Percentiles rank a stretch among this genome's conserved stretches.
phyloP scores from a whole-genome alignment of 2,329 filamentous ascomycete species.

The Exophiala lecanii-corni region DNA sequence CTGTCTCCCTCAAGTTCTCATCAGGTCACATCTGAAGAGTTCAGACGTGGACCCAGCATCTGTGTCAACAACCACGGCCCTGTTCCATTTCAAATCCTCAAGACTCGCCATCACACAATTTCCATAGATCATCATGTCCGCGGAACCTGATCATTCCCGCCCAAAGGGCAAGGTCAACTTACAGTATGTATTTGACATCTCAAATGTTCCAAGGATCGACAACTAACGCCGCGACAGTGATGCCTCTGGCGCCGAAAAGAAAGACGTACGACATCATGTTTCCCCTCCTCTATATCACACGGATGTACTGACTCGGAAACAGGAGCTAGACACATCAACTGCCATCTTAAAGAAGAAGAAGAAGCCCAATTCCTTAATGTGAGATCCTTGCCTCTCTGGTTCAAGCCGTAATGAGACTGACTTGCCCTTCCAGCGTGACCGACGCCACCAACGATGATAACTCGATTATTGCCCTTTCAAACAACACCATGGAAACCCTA shows the following conservation, averaged over 20 bases:
- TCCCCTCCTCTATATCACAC: constrained; percentile 26
- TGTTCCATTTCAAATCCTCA: too few species aligned
- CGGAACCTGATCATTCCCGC: constrained; percentile 58
- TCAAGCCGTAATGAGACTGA: too few species aligned
- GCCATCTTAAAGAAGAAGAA: constrained; percentile 99
- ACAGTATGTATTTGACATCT: constrained; percentile 55
- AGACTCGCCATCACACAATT: too few species aligned
- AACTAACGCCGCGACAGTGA: constrained; percentile 54
- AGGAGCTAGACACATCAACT: constrained; percentile 88
- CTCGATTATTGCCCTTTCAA: constrained; percentile 96
- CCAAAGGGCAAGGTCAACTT: constrained; percentile 81
- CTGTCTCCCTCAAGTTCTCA: too few species aligned
- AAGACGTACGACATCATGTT: constrained; percentile 69
- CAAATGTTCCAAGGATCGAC: too few species aligned
- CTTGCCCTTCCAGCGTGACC: constrained; percentile 65
- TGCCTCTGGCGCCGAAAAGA: constrained; percentile 80
- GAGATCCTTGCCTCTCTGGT: too few species aligned
- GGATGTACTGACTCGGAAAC: constrained; percentile 23
- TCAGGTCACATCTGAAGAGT: too few species aligned
- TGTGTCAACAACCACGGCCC: too few species aligned
- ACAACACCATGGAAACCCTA: constrained; percentile 97
- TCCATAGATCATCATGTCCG: constrained; percentile 58
- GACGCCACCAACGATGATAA: constrained; percentile 99
- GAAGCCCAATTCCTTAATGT: constrained; percentile 99
- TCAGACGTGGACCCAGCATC: too few species aligned